Percentiles rank a stretch among this genome's conserved stretches.
Evolutionary conservation across 306 rosid species (phyloP).

Genomic region (Casuarina equisetifolia): DNA sequence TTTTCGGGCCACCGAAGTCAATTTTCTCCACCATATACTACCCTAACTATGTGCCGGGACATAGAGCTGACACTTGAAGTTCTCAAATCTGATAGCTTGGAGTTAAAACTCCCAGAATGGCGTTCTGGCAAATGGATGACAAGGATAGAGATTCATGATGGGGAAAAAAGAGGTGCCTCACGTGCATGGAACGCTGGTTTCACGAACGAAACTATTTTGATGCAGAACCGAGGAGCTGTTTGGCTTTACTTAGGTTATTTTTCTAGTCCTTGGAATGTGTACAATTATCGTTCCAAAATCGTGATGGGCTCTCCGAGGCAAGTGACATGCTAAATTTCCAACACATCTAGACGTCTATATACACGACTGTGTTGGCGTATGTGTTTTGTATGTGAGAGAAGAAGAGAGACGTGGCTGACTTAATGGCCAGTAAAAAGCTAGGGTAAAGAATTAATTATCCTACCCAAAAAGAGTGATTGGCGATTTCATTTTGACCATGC

Average conservation of each 20-base stretch:
- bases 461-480: no score
- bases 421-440: no score
- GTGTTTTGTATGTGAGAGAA: neutral
- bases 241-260: neutral
- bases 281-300: neutral
- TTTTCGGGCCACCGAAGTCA: constrained; percentile 13
- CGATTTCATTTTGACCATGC: no score
- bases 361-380: neutral
- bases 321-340: neutral
- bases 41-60: neutral
- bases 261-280: neutral
- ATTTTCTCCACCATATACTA: constrained; percentile 3
- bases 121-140: constrained; percentile 11
- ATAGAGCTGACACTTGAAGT: constrained; percentile 12
- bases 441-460: no score
- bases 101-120: neutral
- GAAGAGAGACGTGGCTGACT: neutral
- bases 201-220: constrained; percentile 23
- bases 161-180: constrained; percentile 31
- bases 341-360: neutral
- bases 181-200: constrained; percentile 44
- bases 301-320: neutral
- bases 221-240: constrained; percentile 2
- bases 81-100: neutral
- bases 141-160: constrained; percentile 1